Percentiles rank a stretch among this genome's conserved stretches.
Evolutionary conservation across 2,329 filamentous ascomycete species (phyloP).

Genomic region (Claviceps pazoutovae): DNA sequence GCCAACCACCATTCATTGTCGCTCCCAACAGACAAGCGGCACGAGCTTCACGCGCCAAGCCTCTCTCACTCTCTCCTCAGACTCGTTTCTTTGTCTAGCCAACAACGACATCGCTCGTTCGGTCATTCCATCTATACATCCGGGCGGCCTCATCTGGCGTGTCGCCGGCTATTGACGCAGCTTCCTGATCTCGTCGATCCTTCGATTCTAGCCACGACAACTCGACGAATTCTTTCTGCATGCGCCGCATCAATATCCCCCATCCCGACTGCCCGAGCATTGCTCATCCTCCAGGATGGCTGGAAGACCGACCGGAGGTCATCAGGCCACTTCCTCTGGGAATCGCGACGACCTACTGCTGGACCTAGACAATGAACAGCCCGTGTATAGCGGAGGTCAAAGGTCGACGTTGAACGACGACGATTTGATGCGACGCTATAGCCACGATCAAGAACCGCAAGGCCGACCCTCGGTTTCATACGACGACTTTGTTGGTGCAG

Average conservation of each 20-base stretch:
- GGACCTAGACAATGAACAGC: slow-evolving; percentile 58
- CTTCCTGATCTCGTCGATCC: background rate
- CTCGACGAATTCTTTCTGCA: slow-evolving; percentile 15
- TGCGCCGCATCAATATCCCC: slow-evolving; percentile 17
- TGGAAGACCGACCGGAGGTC: slow-evolving; percentile 36
- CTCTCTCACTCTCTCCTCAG: background rate
- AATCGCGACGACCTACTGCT: slow-evolving; percentile 51
- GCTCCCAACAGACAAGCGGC: background rate
- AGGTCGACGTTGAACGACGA: slow-evolving; percentile 70
- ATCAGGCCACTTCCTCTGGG: slow-evolving; percentile 34
- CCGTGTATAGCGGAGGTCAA: slow-evolving; percentile 61
- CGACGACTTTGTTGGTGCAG: slow-evolving; percentile 76
- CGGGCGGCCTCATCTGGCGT: background rate
- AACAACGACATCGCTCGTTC: background rate
- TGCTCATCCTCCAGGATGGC: slow-evolving; percentile 41
- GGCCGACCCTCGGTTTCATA: slow-evolving; percentile 79
- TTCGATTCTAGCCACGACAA: background rate
- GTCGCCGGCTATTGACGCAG: background rate
- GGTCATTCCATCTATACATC: background rate
- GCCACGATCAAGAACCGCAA: slow-evolving; percentile 49
- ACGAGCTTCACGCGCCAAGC: no score
- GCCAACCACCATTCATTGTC: background rate
- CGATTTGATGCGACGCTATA: slow-evolving; percentile 61
- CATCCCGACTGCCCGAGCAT: slow-evolving; percentile 17
- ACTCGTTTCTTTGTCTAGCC: background rate